A percentile compares a stretch with the other conserved stretches of the same genome.
phyloP scores from a whole-genome alignment of 169 alveolate species.

The Babesia sp. region DNA sequence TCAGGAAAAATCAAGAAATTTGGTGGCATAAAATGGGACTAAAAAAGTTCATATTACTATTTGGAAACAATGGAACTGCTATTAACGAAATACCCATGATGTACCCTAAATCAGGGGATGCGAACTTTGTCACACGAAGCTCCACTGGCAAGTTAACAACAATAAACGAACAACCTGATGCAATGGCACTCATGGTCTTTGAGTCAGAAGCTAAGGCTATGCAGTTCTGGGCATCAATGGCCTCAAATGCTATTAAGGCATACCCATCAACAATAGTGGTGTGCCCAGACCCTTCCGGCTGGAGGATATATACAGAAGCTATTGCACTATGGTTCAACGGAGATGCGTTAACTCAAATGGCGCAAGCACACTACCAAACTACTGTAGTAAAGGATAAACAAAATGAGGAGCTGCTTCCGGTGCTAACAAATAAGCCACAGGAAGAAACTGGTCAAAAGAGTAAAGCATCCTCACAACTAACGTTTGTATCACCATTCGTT shows the following conservation, averaged over 20 bases:
- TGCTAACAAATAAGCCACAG: slow-evolving; percentile 40
- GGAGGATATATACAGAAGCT: slow-evolving; percentile 69
- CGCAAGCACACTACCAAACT: background rate
- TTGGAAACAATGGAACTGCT: slow-evolving; percentile 45
- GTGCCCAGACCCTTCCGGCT: slow-evolving; percentile 71
- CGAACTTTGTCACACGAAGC: background rate
- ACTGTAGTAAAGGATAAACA: slow-evolving; percentile 5
- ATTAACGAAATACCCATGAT: slow-evolving; percentile 40
- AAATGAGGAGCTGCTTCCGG: slow-evolving; percentile 51
- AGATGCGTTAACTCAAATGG: slow-evolving; percentile 17
- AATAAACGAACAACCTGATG: slow-evolving; percentile 57
- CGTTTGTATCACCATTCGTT: slow-evolving; percentile 49
- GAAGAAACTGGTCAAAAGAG: slow-evolving; percentile 10
- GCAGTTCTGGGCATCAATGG: slow-evolving; percentile 60
- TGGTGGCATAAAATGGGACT: slow-evolving; percentile 52
- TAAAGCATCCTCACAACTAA: slow-evolving; percentile 20
- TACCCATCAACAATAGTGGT: slow-evolving; percentile 58
- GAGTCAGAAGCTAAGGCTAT: slow-evolving; percentile 48
- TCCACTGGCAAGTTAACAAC: background rate
- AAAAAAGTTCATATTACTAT: slow-evolving; percentile 50
- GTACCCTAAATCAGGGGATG: slow-evolving; percentile 31
- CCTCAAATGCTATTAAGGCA: slow-evolving; percentile 44
- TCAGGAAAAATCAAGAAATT: background rate
- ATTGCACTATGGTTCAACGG: slow-evolving; percentile 43
- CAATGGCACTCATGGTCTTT: slow-evolving; percentile 62